A percentile compares a stretch with the other conserved stretches of the same genome.
These are phyloP conservation scores for Leishmania martiniquensis DNA, from an alignment of 208 protist genomes.

Conservation along the genomic window DNA sequence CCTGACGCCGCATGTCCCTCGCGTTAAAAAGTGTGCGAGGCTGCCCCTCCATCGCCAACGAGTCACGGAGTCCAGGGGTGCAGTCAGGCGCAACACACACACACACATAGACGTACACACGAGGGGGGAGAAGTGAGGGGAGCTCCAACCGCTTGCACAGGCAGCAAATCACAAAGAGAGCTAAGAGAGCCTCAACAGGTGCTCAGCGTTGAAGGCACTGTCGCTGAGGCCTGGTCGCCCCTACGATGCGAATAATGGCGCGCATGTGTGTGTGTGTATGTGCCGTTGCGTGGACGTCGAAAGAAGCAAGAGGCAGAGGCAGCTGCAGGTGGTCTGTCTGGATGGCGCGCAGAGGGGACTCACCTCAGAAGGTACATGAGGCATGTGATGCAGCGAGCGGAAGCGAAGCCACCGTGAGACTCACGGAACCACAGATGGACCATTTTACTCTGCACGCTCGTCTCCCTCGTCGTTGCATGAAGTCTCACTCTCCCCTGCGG, in stretches of 20 bases:
- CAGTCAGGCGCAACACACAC: not conserved
- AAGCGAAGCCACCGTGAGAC: not conserved
- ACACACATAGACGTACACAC: not conserved
- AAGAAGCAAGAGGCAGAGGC: not conserved
- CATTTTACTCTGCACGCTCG: not conserved
- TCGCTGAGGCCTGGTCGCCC: not conserved
- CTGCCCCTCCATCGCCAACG: not conserved
- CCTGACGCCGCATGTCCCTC: conserved; percentile 11
- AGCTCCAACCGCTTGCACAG: not conserved
- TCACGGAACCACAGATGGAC: not conserved
- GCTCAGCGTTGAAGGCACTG: not conserved
- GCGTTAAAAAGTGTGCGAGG: not conserved
- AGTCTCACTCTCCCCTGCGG: too few relatives aligned
- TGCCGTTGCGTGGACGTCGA: not conserved
- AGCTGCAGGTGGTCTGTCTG: not conserved
- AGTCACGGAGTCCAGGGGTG: not conserved
- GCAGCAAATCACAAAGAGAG: not conserved
- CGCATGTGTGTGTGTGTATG: not conserved
- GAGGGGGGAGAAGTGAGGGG: not conserved
- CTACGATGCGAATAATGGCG: not conserved
- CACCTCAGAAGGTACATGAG: not conserved
- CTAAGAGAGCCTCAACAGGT: not conserved
- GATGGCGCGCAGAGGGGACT: not conserved
- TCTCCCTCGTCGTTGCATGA: not conserved
- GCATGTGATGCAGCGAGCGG: not conserved